Conservation (phyloP, 805 yeast species). For the Candida gorgasii region DNA sequence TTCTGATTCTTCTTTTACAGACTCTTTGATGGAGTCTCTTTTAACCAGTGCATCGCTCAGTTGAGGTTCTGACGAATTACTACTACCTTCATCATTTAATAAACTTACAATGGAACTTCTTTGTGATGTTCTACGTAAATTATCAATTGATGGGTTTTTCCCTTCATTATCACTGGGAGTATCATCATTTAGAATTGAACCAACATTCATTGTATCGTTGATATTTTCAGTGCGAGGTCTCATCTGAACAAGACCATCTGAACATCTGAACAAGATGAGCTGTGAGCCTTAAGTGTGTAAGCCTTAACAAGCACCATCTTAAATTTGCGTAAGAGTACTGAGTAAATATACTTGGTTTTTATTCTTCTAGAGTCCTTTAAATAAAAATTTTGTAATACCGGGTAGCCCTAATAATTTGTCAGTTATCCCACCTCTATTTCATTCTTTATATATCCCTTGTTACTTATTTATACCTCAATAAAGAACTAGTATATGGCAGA, state of each 20-base stretch:
- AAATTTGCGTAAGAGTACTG: too few species aligned
- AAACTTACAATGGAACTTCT: slow-evolving; percentile 12
- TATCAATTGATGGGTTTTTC: slow-evolving; percentile 1
- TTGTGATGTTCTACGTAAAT: slow-evolving; percentile 8
- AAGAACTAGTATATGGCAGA: slow-evolving; percentile 8
- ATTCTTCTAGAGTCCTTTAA: too few species aligned
- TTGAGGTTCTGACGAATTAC: slow-evolving; percentile 1
- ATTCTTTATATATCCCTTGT: too few species aligned
- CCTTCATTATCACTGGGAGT: slow-evolving; percentile 14
- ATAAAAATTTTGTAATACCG: too few species aligned
- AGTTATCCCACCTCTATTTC: too few species aligned
- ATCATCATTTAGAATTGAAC: slow-evolving; percentile 38
- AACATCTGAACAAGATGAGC: too few species aligned
- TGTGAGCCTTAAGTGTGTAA: too few species aligned
- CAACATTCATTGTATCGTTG: slow-evolving; percentile 38
- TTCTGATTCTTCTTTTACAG: slow-evolving; percentile 1
- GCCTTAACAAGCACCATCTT: too few species aligned
- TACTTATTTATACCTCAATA: too few species aligned
- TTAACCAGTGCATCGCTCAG: neutral
- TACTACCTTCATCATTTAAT: slow-evolving; percentile 11
- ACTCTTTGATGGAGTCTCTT: neutral
- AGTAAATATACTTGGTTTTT: too few species aligned
- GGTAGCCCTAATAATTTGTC: too few species aligned
- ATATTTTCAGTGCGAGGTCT: neutral
- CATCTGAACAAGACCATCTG: neutral